Evolutionary conservation across 805 yeast genomes (phyloP).

Genomic region (Candida khao-thaluensis): DNA sequence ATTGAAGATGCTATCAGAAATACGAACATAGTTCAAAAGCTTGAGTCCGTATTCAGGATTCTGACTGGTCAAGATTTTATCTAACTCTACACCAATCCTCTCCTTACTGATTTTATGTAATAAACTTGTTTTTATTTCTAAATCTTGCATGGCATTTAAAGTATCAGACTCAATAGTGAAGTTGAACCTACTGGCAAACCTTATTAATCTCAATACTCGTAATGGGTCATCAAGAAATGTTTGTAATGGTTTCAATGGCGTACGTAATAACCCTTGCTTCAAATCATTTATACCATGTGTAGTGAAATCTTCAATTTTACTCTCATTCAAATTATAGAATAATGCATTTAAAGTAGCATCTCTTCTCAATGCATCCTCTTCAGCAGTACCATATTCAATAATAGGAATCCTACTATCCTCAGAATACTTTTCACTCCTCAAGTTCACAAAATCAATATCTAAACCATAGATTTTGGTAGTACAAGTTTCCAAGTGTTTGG

Average conservation of each 20-base stretch:
- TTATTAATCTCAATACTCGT: constrained; percentile 76
- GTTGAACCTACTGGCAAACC: constrained; percentile 80
- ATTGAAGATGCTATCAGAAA: constrained; percentile 59
- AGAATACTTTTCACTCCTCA: constrained; percentile 84
- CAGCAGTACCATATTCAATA: constrained; percentile 82
- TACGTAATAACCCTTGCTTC: constrained; percentile 65
- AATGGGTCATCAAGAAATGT: constrained; percentile 95
- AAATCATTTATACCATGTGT: constrained; percentile 73
- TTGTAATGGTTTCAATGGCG: constrained; percentile 81
- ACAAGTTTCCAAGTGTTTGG: constrained; percentile 95
- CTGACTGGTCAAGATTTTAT: constrained; percentile 66
- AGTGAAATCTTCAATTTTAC: constrained; percentile 81
- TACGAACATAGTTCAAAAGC: constrained; percentile 52
- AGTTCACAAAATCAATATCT: constrained; percentile 92
- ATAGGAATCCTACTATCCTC: constrained; percentile 83
- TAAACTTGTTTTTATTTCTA: constrained; percentile 57
- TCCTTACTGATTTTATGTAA: constrained; percentile 81
- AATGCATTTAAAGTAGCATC: constrained; percentile 95
- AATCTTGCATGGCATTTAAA: constrained; percentile 60
- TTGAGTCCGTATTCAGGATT: constrained; percentile 64
- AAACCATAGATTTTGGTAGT: constrained; percentile 80
- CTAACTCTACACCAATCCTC: constrained; percentile 82
- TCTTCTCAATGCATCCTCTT: constrained; percentile 86
- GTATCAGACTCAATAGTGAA: constrained; percentile 64
- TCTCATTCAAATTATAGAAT: constrained; percentile 74